Evolutionary conservation across 2,329 filamentous ascomycete species (phyloP).

Genomic region (Stachybotrys chlorohalonatus): DNA sequence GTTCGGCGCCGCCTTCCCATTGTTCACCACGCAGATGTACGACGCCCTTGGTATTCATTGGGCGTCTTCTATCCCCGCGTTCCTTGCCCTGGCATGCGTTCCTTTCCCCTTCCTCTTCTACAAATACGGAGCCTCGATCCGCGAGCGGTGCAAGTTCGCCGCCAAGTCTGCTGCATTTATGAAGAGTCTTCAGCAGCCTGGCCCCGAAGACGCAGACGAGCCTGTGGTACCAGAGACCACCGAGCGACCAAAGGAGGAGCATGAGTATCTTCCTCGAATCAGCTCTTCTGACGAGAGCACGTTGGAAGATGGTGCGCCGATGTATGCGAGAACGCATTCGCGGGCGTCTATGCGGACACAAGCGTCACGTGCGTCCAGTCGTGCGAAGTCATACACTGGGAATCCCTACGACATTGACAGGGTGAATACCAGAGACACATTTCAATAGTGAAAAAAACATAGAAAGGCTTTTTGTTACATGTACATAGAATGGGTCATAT

Average conservation of each 20-base stretch:
- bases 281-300: neutral
- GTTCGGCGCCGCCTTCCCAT: conserved; percentile 59
- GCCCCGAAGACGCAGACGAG: neutral
- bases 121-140: neutral
- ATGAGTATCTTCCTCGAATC: neutral
- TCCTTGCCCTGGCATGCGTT: conserved; percentile 60
- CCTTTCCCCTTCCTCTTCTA: conserved; percentile 1
- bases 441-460: neutral
- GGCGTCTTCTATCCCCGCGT: conserved; percentile 60
- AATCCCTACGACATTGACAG: neutral
- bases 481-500: too few species aligned
- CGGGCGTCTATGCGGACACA: neutral
- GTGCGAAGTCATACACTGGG: neutral
- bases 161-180: conserved; percentile 1
- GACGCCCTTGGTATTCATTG: conserved; percentile 56
- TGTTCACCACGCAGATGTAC: conserved; percentile 52
- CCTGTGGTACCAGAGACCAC: neutral
- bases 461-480: too few species aligned
- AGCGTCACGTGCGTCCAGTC: neutral
- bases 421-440: neutral
- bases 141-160: neutral
- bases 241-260: neutral
- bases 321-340: neutral
- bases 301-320: neutral
- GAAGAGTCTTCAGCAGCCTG: neutral